Conservation (phyloP, 1,284 basidiomycete genomes). For the Agroathelia rolfsii region DNA sequence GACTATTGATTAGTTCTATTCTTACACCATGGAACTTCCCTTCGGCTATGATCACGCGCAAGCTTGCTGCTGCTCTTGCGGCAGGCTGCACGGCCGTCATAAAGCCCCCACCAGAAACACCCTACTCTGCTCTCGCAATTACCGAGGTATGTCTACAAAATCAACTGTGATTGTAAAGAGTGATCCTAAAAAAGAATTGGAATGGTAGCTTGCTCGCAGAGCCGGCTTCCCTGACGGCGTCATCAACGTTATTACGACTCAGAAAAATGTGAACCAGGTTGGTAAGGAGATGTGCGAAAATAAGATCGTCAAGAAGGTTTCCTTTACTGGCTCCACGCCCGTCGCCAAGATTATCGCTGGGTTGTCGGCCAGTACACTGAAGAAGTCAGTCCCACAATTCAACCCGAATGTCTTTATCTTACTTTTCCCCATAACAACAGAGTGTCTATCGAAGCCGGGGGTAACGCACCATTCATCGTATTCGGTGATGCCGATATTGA, state of each 20-base stretch:
- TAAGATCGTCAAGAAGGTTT: constrained; percentile 74
- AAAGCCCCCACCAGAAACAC: constrained; percentile 94
- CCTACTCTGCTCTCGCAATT: constrained; percentile 86
- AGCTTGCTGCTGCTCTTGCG: constrained; percentile 82
- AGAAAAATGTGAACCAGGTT: constrained; percentile 72
- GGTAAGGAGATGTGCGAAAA: constrained; percentile 78
- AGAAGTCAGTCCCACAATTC: constrained; percentile 72
- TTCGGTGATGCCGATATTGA: constrained; percentile 96
- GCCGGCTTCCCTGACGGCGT: constrained; percentile 94
- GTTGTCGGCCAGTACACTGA: constrained; percentile 79
- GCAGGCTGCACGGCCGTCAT: constrained; percentile 95
- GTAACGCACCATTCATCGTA: constrained; percentile 92
- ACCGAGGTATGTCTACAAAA: constrained; percentile 59
- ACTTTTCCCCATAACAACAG: constrained; percentile 23
- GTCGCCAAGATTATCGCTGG: constrained; percentile 87
- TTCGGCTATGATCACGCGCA: constrained; percentile 89
- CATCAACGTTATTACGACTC: constrained; percentile 87
- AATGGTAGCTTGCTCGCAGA: constrained; percentile 61
- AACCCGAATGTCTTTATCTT: too few relatives aligned
- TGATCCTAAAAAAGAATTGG: constrained; percentile 1
- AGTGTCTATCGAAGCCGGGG: constrained; percentile 79
- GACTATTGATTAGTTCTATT: constrained; percentile 42
- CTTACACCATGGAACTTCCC: constrained; percentile 90
- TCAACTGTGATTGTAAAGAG: too few relatives aligned
- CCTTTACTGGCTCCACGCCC: constrained; percentile 89